A percentile compares a stretch with the other conserved stretches of the same genome.
These are phyloP conservation scores for Botrytis aclada DNA, from an alignment of 2,329 filamentous ascomycete species.

Conservation along the genomic window DNA sequence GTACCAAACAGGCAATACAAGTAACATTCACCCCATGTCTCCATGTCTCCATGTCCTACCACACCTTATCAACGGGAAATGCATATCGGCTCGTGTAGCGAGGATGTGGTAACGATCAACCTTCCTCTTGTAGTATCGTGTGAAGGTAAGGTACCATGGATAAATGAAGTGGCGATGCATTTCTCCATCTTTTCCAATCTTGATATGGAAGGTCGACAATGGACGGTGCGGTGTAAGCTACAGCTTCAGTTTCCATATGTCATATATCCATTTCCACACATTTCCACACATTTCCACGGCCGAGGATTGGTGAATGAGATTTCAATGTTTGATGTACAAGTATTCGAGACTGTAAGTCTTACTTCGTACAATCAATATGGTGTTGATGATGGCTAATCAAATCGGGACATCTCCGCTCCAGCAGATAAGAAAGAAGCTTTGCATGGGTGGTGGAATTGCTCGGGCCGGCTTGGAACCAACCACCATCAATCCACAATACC, in stretches of 20 bases:
- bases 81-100: not conserved
- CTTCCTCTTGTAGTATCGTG: constrained; percentile 15
- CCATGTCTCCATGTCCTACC: constrained; percentile 1
- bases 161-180: not conserved
- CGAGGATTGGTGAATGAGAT: not conserved
- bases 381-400: not conserved
- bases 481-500: not conserved
- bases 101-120: not conserved
- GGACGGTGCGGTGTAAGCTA: not conserved
- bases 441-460: not conserved
- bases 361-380: not conserved
- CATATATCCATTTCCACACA: not conserved
- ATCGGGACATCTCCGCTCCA: not conserved
- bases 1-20: not conserved
- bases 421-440: not conserved
- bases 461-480: not conserved
- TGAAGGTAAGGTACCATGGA: constrained; percentile 2
- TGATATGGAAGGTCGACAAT: constrained; percentile 6
- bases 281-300: not conserved
- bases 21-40: not conserved
- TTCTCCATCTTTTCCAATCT: constrained; percentile 1
- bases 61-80: constrained; percentile 11
- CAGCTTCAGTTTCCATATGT: not conserved
- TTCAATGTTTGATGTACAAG: not conserved
- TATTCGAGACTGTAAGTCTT: too few relatives aligned